A percentile compares a stretch with the other conserved stretches of the same genome.
Evolutionary conservation across 2,329 filamentous ascomycete species (phyloP).

Genomic region (Chrysoporthe austroafricana): DNA sequence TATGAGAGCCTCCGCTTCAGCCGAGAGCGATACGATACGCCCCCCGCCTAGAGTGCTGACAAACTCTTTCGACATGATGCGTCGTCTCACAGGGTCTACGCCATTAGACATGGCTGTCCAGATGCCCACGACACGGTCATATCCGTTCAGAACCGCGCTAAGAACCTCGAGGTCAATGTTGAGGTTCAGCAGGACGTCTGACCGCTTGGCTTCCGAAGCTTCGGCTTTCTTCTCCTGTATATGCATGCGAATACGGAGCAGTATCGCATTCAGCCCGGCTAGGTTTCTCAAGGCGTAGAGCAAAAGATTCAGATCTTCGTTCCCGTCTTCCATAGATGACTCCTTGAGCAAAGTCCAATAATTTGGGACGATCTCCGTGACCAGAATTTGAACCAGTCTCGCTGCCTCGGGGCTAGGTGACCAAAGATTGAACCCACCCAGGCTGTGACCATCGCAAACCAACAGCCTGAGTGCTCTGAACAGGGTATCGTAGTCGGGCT

Average conservation of each 20-base stretch:
- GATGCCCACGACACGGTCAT: slow-evolving; percentile 42
- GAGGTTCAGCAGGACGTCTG: slow-evolving; percentile 49
- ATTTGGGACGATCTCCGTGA: slow-evolving; percentile 75
- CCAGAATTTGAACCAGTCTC: slow-evolving; percentile 75
- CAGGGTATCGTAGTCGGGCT: slow-evolving; percentile 65
- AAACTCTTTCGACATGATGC: slow-evolving; percentile 48
- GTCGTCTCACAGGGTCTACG: slow-evolving; percentile 32
- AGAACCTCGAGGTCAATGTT: slow-evolving; percentile 50
- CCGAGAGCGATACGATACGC: slow-evolving; percentile 53
- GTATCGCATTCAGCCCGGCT: slow-evolving; percentile 75
- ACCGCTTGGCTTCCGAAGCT: slow-evolving; percentile 42
- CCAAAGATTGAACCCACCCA: slow-evolving; percentile 57
- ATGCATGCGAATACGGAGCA: slow-evolving; percentile 69
- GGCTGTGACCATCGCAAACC: slow-evolving; percentile 35
- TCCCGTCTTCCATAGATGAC: slow-evolving; percentile 36
- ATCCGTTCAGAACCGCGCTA: slow-evolving; percentile 44
- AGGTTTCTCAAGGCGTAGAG: slow-evolving; percentile 71
- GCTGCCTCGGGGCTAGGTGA: slow-evolving; percentile 69
- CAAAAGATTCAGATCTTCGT: slow-evolving; percentile 53
- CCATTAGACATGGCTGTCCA: slow-evolving; percentile 41
- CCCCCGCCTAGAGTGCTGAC: slow-evolving; percentile 53
- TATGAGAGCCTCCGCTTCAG: slow-evolving; percentile 58
- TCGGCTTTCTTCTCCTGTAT: slow-evolving; percentile 54
- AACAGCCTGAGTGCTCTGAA: slow-evolving; percentile 58
- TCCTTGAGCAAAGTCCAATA: slow-evolving; percentile 74